These are phyloP conservation scores for Gigaspora rosea DNA, from an alignment of 192 early-diverging fungal species.

Conservation along the genomic window DNA sequence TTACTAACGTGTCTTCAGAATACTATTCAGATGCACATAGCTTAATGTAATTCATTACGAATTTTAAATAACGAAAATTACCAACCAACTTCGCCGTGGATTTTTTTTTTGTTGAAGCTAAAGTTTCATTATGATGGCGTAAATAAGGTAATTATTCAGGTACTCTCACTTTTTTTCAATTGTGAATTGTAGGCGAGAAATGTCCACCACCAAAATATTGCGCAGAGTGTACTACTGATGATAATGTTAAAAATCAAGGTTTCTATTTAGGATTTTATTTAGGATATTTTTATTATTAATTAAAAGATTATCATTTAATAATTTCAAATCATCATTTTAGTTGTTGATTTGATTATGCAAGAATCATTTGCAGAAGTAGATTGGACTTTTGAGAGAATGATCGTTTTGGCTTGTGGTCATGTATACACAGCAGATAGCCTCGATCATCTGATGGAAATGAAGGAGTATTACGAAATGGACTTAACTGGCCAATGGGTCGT, in stretches of 20 bases:
- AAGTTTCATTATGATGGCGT: no score
- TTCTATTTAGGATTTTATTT: background rate
- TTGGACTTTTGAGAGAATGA: constrained; percentile 44
- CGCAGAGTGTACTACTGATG: constrained; percentile 36
- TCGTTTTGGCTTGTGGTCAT: constrained; percentile 55
- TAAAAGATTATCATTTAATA: background rate
- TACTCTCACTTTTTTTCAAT: background rate
- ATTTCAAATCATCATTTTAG: background rate
- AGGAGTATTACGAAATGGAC: background rate
- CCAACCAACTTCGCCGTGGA: no score
- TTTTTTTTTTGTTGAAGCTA: no score
- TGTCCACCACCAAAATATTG: constrained; percentile 39
- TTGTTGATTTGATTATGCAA: constrained; percentile 36
- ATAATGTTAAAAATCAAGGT: constrained; percentile 13
- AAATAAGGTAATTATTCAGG: no score
- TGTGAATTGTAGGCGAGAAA: constrained; percentile 36
- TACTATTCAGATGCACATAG: no score
- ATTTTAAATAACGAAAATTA: no score
- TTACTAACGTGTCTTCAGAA: no score
- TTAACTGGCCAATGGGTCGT: background rate
- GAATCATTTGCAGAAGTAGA: constrained; percentile 43
- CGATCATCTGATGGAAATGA: constrained; percentile 47
- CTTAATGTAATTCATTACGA: no score
- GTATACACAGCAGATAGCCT: constrained; percentile 52
- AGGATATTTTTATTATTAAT: background rate